phyloP scores from a whole-genome alignment of 352 stramenopile species.

The Pythium biforme region DNA sequence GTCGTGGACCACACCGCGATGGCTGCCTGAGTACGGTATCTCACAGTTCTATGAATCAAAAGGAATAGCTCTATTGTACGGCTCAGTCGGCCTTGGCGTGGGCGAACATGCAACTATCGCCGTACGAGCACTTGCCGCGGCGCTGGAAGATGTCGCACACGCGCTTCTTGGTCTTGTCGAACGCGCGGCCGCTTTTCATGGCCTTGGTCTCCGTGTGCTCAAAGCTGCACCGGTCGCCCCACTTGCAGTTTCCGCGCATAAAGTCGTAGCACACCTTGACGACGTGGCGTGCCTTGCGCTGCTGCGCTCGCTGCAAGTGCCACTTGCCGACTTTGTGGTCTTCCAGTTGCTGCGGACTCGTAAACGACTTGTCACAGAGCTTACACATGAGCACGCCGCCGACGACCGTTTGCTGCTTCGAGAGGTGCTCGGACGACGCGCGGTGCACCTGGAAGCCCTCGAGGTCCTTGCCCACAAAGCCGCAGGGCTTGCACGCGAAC shows the following conservation, averaged over 20 bases:
- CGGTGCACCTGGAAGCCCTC: slow-evolving; percentile 62
- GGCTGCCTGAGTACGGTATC: slow-evolving; percentile 1
- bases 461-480: slow-evolving; percentile 73
- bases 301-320: slow-evolving; percentile 70
- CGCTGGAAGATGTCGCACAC: slow-evolving; percentile 54
- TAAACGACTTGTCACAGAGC: slow-evolving; percentile 81
- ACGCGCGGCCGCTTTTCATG: slow-evolving; percentile 48
- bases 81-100: slow-evolving; percentile 35
- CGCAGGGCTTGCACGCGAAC: slow-evolving; percentile 81
- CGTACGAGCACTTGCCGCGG: slow-evolving; percentile 58
- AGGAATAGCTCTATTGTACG: slow-evolving; percentile 1
- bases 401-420: slow-evolving; percentile 30
- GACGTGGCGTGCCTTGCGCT: slow-evolving; percentile 65
- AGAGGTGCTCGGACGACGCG: slow-evolving; percentile 45
- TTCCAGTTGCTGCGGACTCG: slow-evolving; percentile 63
- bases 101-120: slow-evolving; percentile 71
- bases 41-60: neutral
- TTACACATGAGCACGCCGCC: slow-evolving; percentile 43
- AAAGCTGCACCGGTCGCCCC: slow-evolving; percentile 68
- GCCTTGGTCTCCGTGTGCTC: slow-evolving; percentile 70
- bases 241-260: slow-evolving; percentile 65
- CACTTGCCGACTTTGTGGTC: slow-evolving; percentile 82
- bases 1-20: slow-evolving; percentile 1
- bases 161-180: slow-evolving; percentile 54
- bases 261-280: slow-evolving; percentile 85